Evolutionary conservation across 345 rosid genomes (phyloP), one percentile per base, ranked within the genome.

Genomic region (Rhizophora apiculata): DNA sequence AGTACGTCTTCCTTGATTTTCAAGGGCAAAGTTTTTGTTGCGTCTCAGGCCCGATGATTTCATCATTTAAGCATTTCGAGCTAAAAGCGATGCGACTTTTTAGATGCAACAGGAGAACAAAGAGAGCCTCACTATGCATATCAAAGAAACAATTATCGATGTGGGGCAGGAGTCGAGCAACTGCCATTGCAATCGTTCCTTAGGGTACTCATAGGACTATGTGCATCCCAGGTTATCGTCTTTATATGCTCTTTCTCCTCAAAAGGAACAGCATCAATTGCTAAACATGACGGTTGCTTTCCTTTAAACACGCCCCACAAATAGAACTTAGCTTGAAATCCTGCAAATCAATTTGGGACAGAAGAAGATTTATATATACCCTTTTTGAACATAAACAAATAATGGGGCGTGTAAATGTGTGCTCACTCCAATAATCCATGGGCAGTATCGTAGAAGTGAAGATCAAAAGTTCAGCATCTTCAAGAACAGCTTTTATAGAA

Each of bases 221-320:
- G 68, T 4, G 54, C 37, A 53, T 55, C 31, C 43, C 56, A 27
- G 19, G 63, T 27, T 37, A 20, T 26, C 29, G 13, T 29, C 49
- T 30, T 51, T 18, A 4, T 1, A 26, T 9, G 46, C 31, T 29
- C 26, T 51, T 61, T 22, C 20, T 49, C 46, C 24, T 11, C 53
- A 8, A 21, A 27, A 39, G 37, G 62, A 18, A 53, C 26, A 20
- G 43, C 65, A 46, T 72, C 65, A 57, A 7, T 24, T 5, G 65
- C 76, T 61, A 29, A 20, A 13, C 6, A 32, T 26, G 8, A 19
- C 9, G 71, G 7, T 13, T 39, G 60, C 82, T 80, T 85, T 21
- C 71, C 68, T 75, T 79, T 89, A 77, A 87, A 92, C 68, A 81
- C 88, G 6, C 96, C 92, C 97, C 96, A 89, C 71, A 88, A 48